Evolutionary conservation across 1,139 yeast genomes (phyloP).

Genomic region (Suhomyces bolitotheri): DNA sequence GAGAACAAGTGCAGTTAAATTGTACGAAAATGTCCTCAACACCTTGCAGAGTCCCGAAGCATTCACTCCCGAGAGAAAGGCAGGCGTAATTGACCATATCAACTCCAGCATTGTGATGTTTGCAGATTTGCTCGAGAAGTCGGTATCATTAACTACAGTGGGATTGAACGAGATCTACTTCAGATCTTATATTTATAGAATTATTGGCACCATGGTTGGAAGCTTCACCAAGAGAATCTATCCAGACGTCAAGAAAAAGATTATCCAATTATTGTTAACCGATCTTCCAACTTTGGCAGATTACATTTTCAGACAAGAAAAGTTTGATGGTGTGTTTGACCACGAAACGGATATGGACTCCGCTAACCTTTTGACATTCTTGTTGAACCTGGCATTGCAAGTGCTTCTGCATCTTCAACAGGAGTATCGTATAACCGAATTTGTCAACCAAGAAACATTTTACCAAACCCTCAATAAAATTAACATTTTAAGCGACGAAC

Average conservation of each 20-base stretch:
- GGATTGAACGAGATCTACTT: conserved; percentile 21
- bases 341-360: conserved; percentile 20
- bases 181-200: conserved; percentile 32
- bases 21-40: conserved; percentile 54
- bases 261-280: conserved; percentile 19
- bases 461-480: conserved; percentile 2
- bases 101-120: conserved; percentile 22
- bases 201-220: conserved; percentile 31
- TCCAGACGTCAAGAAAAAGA: conserved; percentile 18
- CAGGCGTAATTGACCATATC: conserved; percentile 33
- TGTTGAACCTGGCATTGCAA: conserved; percentile 25
- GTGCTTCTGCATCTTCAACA: conserved; percentile 32
- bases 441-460: conserved; percentile 1
- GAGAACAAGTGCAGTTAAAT: conserved; percentile 49
- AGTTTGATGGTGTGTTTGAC: conserved; percentile 5
- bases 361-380: conserved; percentile 14
- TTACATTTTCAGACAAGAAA: conserved; percentile 15
- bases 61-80: conserved; percentile 33
- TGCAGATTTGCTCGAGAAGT: conserved; percentile 13
- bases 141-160: neutral
- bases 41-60: conserved; percentile 59
- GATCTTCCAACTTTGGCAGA: conserved; percentile 22
- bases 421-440: conserved; percentile 19
- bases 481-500: conserved; percentile 7
- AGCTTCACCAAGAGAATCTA: conserved; percentile 34